Conservation (phyloP, 2,329 filamentous ascomycete species). For the Aspergillus latus region DNA sequence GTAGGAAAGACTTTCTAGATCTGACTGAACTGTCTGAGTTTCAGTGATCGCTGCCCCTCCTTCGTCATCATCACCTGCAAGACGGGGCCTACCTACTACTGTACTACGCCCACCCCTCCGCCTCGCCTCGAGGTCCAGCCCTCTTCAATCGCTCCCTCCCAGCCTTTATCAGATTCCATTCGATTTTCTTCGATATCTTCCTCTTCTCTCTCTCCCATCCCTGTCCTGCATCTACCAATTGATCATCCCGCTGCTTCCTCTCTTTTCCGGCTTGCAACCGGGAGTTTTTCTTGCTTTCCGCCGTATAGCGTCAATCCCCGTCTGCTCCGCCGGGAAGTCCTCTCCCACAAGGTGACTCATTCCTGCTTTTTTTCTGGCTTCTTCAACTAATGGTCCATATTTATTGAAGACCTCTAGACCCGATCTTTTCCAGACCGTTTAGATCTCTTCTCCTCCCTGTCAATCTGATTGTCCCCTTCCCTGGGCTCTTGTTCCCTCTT, state of each 20-base stretch:
- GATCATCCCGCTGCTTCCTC: slow-evolving; percentile 13
- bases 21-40: background rate
- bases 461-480: slow-evolving; percentile 5
- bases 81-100: background rate
- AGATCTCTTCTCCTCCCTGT: slow-evolving; percentile 3
- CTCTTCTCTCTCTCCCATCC: background rate
- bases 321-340: slow-evolving; percentile 21
- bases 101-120: background rate
- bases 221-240: slow-evolving; percentile 4
- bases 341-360: slow-evolving; percentile 23
- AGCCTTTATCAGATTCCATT: background rate
- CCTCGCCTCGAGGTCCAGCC: background rate
- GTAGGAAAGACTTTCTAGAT: slow-evolving; percentile 3
- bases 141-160: background rate
- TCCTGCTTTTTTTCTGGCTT: slow-evolving; percentile 13
- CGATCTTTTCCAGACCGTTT: slow-evolving; percentile 17
- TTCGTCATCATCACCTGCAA: slow-evolving; percentile 6
- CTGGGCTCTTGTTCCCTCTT: background rate
- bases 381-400: slow-evolving; percentile 10
- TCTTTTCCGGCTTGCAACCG: slow-evolving; percentile 25
- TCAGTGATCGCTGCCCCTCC: slow-evolving; percentile 1
- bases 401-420: slow-evolving; percentile 9
- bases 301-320: background rate
- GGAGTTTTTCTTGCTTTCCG: slow-evolving; percentile 25
- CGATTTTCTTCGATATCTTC: background rate